Evolutionary conservation across 1,284 basidiomycete species (phyloP).

Genomic region (Heimioporus punctisporus): DNA sequence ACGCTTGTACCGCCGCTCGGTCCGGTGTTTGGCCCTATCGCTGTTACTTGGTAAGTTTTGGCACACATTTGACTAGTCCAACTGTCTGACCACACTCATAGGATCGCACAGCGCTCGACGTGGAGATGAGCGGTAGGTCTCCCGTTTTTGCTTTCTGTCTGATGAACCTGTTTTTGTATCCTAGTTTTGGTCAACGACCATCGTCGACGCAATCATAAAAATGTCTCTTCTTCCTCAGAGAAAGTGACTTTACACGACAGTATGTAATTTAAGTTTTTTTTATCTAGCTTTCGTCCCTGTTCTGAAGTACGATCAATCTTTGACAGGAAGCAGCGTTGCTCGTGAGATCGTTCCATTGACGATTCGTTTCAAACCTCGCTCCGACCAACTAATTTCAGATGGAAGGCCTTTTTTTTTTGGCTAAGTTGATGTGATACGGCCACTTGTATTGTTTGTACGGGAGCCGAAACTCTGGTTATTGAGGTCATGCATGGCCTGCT

Average conservation of each 20-base stretch:
- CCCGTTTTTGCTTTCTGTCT: background rate
- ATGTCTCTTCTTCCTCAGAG: slow-evolving; percentile 57
- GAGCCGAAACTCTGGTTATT: slow-evolving; percentile 53
- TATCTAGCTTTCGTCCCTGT: slow-evolving; percentile 59
- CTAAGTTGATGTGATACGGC: slow-evolving; percentile 41
- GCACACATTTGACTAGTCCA: background rate
- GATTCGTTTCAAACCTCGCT: slow-evolving; percentile 6
- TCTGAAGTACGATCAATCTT: slow-evolving; percentile 51
- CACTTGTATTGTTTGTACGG: slow-evolving; percentile 46
- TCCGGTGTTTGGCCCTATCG: slow-evolving; percentile 66
- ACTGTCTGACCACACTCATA: slow-evolving; percentile 16
- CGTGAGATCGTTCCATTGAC: slow-evolving; percentile 50
- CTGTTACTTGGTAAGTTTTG: slow-evolving; percentile 54
- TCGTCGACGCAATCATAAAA: slow-evolving; percentile 52
- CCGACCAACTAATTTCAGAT: slow-evolving; percentile 22
- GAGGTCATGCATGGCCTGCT: slow-evolving; percentile 50
- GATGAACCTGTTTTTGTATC: background rate
- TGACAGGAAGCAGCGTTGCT: slow-evolving; percentile 41
- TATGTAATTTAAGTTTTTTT: background rate
- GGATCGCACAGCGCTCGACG: slow-evolving; percentile 59
- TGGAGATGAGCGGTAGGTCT: slow-evolving; percentile 65
- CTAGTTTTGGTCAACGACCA: slow-evolving; percentile 65
- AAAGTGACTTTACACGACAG: slow-evolving; percentile 45
- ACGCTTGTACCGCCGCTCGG: slow-evolving; percentile 59
- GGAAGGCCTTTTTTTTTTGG: slow-evolving; percentile 40